A percentile compares a stretch with the other conserved stretches of the same genome.
Conservation (phyloP, 164 flowering plant genomes). For the Vitis labrusca region DNA sequence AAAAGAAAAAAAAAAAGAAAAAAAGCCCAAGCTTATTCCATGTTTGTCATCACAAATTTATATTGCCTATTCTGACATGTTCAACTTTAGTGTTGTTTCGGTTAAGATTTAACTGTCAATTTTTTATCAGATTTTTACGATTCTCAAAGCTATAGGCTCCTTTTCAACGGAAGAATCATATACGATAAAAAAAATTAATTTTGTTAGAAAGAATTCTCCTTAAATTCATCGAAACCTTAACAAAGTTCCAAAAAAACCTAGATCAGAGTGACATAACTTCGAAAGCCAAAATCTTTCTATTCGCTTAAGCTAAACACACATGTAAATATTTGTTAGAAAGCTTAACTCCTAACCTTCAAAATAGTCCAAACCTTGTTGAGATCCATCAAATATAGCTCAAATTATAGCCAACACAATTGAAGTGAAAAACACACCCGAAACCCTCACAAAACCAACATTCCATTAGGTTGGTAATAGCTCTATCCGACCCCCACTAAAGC, state of each 20-base stretch:
- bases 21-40: no score
- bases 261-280: conserved; percentile 21
- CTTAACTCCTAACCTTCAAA: conserved; percentile 27
- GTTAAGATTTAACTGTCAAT: conserved; percentile 5
- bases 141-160: conserved; percentile 21
- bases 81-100: conserved; percentile 27
- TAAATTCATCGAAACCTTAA: conserved; percentile 9
- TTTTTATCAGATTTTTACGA: conserved; percentile 16
- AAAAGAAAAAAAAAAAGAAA: no score
- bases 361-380: conserved; percentile 23
- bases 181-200: background rate
- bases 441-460: no score
- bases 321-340: conserved; percentile 34
- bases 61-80: conserved; percentile 10
- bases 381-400: conserved; percentile 26
- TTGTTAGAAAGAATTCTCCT: background rate
- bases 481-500: conserved; percentile 6
- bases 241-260: conserved; percentile 12
- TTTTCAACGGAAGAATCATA: conserved; percentile 8
- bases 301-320: background rate
- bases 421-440: conserved; percentile 44
- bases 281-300: conserved; percentile 16
- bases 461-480: background rate
- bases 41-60: no score
- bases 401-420: conserved; percentile 27